phyloP scores from a whole-genome alignment of 805 yeast genomes.

The Barnettozyma sucrosica region DNA sequence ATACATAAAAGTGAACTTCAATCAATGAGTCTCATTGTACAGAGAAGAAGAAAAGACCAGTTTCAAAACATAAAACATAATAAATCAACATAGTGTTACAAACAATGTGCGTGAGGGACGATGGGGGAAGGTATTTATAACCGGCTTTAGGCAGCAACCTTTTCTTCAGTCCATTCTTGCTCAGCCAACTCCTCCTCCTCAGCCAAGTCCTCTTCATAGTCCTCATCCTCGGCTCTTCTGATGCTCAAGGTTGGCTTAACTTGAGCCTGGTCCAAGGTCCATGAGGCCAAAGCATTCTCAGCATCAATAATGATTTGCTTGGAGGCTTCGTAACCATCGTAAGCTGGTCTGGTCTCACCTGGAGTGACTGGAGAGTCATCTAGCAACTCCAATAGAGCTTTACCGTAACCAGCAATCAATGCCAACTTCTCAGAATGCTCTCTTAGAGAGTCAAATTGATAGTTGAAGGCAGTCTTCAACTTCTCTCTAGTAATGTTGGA shows the following conservation, averaged over 20 bases:
- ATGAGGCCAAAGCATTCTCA: slow-evolving; percentile 88
- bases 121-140: neutral
- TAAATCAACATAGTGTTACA: neutral
- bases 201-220: slow-evolving; percentile 39
- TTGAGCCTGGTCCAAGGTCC: slow-evolving; percentile 95
- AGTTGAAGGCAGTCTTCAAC: slow-evolving; percentile 93
- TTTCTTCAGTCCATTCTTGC: slow-evolving; percentile 14
- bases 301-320: slow-evolving; percentile 97
- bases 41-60: slow-evolving; percentile 1
- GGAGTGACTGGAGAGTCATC: slow-evolving; percentile 98
- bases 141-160: slow-evolving; percentile 3
- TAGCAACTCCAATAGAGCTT: slow-evolving; percentile 89
- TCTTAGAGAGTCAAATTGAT: slow-evolving; percentile 92
- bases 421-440: slow-evolving; percentile 96
- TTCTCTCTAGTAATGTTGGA: slow-evolving; percentile 97
- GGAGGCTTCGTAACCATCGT: slow-evolving; percentile 97
- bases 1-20: neutral
- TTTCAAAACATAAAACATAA: neutral
- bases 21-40: slow-evolving; percentile 1
- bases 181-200: slow-evolving; percentile 33
- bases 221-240: slow-evolving; percentile 56
- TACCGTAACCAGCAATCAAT: slow-evolving; percentile 97
- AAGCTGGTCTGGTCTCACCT: slow-evolving; percentile 97
- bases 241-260: slow-evolving; percentile 76
- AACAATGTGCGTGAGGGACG: neutral